Percentiles rank a stretch among this genome's conserved stretches.
Evolutionary conservation across 371 early-diverging fungal genomes (phyloP).

Genomic region (Syncephalis plumigaleata): DNA sequence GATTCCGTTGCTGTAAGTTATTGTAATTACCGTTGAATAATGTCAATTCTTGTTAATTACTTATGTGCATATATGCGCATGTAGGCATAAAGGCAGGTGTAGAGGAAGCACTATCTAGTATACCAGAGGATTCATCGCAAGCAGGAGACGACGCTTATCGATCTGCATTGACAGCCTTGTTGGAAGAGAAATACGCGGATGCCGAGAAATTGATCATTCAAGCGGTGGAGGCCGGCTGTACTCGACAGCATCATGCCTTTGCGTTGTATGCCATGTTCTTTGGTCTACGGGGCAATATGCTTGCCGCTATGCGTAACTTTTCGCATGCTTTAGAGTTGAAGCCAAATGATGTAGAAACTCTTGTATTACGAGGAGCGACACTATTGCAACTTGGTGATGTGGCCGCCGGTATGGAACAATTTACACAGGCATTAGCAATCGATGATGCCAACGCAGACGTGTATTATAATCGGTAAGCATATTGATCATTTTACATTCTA

Average conservation of each 20-base stretch:
- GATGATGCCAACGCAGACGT: constrained; percentile 54
- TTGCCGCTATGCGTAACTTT: constrained; percentile 50
- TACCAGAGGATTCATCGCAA: too few species aligned
- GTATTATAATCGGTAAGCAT: constrained; percentile 53
- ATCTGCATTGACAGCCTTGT: neutral
- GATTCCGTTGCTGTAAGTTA: constrained; percentile 53
- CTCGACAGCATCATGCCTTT: constrained; percentile 36
- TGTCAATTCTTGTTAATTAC: neutral
- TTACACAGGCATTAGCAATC: constrained; percentile 45
- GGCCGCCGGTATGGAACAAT: constrained; percentile 39
- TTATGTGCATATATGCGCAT: neutral
- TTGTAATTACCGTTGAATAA: too few species aligned
- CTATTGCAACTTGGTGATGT: constrained; percentile 23
- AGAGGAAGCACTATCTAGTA: too few species aligned
- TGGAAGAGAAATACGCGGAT: constrained; percentile 11
- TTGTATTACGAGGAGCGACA: constrained; percentile 76
- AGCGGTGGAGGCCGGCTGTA: constrained; percentile 40
- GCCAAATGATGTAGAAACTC: constrained; percentile 59
- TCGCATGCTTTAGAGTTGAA: constrained; percentile 65
- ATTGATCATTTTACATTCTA: neutral
- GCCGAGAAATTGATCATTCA: constrained; percentile 13
- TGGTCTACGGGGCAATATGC: constrained; percentile 73
- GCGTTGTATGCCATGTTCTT: constrained; percentile 76
- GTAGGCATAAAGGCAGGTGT: neutral
- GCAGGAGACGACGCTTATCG: too few species aligned